Base-by-base conservation (phyloP, 1,284 basidiomycete species). In the Trametes pubescens region DNA sequence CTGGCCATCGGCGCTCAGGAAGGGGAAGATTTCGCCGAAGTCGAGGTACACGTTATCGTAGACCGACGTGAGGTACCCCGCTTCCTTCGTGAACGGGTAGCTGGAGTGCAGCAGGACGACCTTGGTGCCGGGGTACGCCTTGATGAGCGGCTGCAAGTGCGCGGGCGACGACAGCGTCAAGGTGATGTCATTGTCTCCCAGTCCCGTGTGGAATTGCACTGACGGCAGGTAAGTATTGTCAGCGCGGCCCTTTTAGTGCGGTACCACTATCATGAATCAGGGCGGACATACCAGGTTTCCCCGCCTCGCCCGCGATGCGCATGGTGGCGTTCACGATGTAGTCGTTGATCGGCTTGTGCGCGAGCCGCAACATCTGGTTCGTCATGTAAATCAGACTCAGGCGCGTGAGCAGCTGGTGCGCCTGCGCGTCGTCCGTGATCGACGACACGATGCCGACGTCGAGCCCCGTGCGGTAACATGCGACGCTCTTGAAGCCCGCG, bases 121-220 rank as follows among this genome's bases (percentile, higher is more conserved):
- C 7, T 76, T 80, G 1, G 88, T 84, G 4, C 82, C 58, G 0
- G 89, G 86, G 67, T 82, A 87, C 0, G 83, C 84, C 65, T 85
- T 84, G 73, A 93, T 89, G 60, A 91, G 73, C 1, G 86, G 80
- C 69, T 93, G 91, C 70, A 93, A 77, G 55, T 85, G 81, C 8
- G 89, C 79, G 0, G 92, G 90, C 1, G 87, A 88, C 0, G 89
- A 81, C 6, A 79, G 80, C 16, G 77, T 69, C 29, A 92, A 78
- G n/a, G 75, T 80, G 51, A 93, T 84, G 64, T 92, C 89, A 62
- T 82, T 86, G 71, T 93, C 91, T 7, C 91, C 92, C 0, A 93
- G 79, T 26, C 91, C 91, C 6, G 90, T 92, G 71, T 93, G 91
- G 74, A 93, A 93, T 77, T 93, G 91, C 10, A 93, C 91, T 91